Conservation (phyloP, 2,329 filamentous ascomycete genomes). For the Aspergillus pseudoglaucus region DNA sequence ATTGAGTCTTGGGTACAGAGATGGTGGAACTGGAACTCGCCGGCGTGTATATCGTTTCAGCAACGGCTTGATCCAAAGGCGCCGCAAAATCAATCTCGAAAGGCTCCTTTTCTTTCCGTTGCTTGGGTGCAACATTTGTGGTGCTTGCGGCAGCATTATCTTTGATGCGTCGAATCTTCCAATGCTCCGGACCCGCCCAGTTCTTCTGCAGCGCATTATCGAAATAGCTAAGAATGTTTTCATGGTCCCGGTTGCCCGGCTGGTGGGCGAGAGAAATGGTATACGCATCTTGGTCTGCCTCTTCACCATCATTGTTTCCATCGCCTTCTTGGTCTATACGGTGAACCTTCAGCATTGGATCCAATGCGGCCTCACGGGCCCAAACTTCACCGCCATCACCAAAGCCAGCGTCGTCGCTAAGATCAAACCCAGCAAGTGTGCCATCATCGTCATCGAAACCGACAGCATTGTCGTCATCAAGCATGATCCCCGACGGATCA, state of each 20-base stretch:
- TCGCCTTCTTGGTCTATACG: conserved; percentile 45
- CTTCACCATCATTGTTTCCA: conserved; percentile 47
- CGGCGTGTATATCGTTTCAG: conserved; percentile 73
- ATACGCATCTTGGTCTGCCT: conserved; percentile 66
- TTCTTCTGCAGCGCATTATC: conserved; percentile 95
- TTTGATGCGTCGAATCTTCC: conserved; percentile 93
- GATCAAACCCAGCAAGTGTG: conserved; percentile 62
- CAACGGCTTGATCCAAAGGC: conserved; percentile 63
- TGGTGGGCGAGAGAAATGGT: conserved; percentile 70
- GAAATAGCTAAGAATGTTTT: conserved; percentile 97
- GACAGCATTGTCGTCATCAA: conserved; percentile 77
- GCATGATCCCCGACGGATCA: conserved; percentile 71
- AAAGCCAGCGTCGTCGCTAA: conserved; percentile 69
- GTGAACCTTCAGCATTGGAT: conserved; percentile 78
- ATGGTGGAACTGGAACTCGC: conserved; percentile 76
- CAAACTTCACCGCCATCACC: conserved; percentile 94
- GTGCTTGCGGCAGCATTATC: conserved; percentile 54
- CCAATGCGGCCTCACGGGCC: conserved; percentile 81
- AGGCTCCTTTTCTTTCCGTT: conserved; percentile 89
- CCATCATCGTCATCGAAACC: conserved; percentile 78
- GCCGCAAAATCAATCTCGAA: conserved; percentile 89
- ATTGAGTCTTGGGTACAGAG: conserved; percentile 83
- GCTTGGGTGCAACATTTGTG: conserved; percentile 42
- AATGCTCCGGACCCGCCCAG: conserved; percentile 97
- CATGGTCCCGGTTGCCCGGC: conserved; percentile 64